Percentiles rank a stretch among this genome's conserved stretches.
Conservation (phyloP, 1,284 basidiomycete species). For the Ceratobasidium sp. region DNA sequence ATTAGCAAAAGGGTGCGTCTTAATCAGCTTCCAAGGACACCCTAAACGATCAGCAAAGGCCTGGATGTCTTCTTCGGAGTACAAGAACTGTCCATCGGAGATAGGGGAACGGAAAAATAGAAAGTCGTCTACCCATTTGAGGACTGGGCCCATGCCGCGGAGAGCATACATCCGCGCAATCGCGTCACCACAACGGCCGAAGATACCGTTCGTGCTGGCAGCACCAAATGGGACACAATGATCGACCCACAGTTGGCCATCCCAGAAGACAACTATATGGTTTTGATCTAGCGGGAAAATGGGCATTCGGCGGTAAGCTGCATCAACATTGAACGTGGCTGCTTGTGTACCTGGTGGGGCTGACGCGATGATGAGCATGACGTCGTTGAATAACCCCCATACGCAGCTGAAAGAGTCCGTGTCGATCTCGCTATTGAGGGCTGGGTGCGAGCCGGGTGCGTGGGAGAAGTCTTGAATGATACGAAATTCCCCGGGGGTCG, state of each 20-base stretch:
- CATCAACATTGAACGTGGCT: constrained; percentile 59
- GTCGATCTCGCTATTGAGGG: constrained; percentile 50
- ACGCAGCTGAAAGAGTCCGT: constrained; percentile 56
- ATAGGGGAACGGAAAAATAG: constrained; percentile 53
- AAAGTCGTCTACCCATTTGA: constrained; percentile 64
- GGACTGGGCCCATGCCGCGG: constrained; percentile 51
- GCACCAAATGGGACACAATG: constrained; percentile 57
- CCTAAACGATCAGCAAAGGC: constrained; percentile 53
- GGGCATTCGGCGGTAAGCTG: constrained; percentile 59
- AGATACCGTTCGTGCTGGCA: constrained; percentile 59
- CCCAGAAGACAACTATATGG: constrained; percentile 55
- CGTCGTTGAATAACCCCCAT: constrained; percentile 56
- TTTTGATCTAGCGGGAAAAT: constrained; percentile 57
- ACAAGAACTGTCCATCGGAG: constrained; percentile 37
- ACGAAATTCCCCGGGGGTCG: constrained; percentile 54
- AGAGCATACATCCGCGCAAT: constrained; percentile 56
- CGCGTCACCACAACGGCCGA: constrained; percentile 59
- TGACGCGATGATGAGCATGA: background rate
- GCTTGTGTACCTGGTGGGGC: constrained; percentile 53
- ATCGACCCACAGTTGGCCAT: constrained; percentile 56
- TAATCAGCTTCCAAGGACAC: constrained; percentile 58
- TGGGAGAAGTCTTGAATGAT: constrained; percentile 60
- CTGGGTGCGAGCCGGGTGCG: background rate
- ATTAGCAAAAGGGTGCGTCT: constrained; percentile 52
- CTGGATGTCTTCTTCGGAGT: constrained; percentile 51